Evolutionary conservation across 2,329 filamentous ascomycete genomes (phyloP), one percentile per base, ranked within the genome.

Genomic region (Aspergillus alliaceus): DNA sequence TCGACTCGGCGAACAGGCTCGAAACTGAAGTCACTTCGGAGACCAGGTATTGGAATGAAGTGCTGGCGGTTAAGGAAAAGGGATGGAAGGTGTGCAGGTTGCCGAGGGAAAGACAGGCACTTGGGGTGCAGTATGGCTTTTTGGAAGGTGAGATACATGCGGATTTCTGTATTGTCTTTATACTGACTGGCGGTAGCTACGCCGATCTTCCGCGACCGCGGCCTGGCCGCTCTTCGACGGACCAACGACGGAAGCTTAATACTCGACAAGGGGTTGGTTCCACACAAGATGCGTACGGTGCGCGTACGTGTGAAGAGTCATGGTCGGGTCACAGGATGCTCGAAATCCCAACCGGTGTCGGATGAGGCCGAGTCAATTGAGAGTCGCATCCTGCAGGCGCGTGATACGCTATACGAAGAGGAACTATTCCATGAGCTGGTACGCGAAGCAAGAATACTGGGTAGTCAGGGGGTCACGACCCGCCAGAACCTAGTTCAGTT

Each of bases 391-490:
- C 63, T 71, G 14, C 72, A 72, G 59, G 73, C 71, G 14, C 83
- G 84, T 4, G 78, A 80, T 40, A 80, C 82, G 2, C 75, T 85
- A 5, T 78, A 80, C 25, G 81, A 85, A 34, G 82, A 88, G 2
- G 95, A 99, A 70, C 78, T 99, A 1, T 97, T 92, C 83, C 87
- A 96, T 65, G 95, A 99, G 74, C 80, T 98, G 58, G 87, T 88
- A 52, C 84, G 91, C 18, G 95, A 99, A 75, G 87, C 90, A 0
- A 88, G 92, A 15, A 82, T 82, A 0, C 79, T 96, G 22, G 82
- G 88, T 3, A 86, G 87, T 11, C 87, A 90, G 59, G 85, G 88
- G 9, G 87, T 97, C 12, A 83, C 82, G 25, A 83, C 87, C 14
- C 81, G 85, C 34, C 85, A 82, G 14, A 77, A 84, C 25, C 75